phyloP scores from a whole-genome alignment of 192 early-diverging fungal genomes.

The Mycoemilia scoparia region DNA sequence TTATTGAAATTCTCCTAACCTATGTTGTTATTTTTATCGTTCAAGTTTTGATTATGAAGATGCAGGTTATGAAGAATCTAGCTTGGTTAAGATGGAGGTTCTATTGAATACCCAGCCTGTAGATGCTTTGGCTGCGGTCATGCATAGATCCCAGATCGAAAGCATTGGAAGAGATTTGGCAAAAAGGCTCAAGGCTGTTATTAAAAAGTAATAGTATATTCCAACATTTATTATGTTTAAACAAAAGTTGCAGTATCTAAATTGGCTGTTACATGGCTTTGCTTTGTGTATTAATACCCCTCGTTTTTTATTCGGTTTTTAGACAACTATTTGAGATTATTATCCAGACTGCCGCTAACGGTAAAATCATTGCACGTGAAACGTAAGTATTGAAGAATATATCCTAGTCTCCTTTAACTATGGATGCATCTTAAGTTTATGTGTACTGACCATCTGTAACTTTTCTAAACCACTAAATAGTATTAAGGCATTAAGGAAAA shows the following conservation, averaged over 20 bases:
- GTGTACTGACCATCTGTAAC: too few relatives aligned
- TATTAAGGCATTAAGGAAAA: slow-evolving; percentile 74
- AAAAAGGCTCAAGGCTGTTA: slow-evolving; percentile 60
- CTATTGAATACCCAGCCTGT: slow-evolving; percentile 79
- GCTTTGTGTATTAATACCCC: too few relatives aligned
- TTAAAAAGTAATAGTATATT: slow-evolving; percentile 33
- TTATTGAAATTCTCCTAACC: not conserved
- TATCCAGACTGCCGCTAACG: slow-evolving; percentile 77
- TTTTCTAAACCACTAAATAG: slow-evolving; percentile 10
- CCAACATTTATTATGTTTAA: slow-evolving; percentile 3
- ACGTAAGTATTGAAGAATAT: too few relatives aligned
- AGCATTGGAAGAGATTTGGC: slow-evolving; percentile 66
- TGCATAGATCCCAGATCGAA: slow-evolving; percentile 54
- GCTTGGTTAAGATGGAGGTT: slow-evolving; percentile 86
- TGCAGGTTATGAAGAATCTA: slow-evolving; percentile 60
- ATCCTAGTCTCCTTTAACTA: not conserved
- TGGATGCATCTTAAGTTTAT: not conserved
- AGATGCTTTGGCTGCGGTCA: slow-evolving; percentile 79
- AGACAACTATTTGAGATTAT: slow-evolving; percentile 86
- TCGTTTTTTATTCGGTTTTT: too few relatives aligned
- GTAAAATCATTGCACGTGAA: slow-evolving; percentile 71
- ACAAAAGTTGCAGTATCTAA: too few relatives aligned
- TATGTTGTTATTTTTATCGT: slow-evolving; percentile 6
- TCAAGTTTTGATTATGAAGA: slow-evolving; percentile 96
- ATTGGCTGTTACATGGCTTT: too few relatives aligned